Percentiles rank a stretch among this genome's conserved stretches.
Conservation (phyloP, 768 basidiomycete genomes). For the Arthromyces matolae region DNA sequence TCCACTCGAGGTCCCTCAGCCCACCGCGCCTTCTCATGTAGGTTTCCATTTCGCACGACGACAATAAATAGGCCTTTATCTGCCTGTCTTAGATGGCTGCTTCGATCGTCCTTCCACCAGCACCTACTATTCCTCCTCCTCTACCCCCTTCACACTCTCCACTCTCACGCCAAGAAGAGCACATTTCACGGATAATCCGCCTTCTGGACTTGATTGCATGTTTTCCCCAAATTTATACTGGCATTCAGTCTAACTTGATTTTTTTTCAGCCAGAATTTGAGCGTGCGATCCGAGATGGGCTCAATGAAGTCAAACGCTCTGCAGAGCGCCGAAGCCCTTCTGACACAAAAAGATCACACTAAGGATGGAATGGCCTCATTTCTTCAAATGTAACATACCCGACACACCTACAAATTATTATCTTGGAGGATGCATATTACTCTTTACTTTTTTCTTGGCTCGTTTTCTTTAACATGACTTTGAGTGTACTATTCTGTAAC, state of each 20-base stretch:
- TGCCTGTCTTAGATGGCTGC: too few relatives aligned
- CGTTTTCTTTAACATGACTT: not conserved
- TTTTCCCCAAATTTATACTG: not conserved
- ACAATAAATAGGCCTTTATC: too few relatives aligned
- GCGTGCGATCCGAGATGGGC: conserved; percentile 1
- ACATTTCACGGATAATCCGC: not conserved
- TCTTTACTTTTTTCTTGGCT: not conserved
- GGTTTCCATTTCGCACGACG: not conserved
- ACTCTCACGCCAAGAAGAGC: not conserved
- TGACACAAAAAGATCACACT: not conserved
- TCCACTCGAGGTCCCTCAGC: not conserved
- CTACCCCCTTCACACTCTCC: not conserved
- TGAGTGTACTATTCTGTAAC: not conserved
- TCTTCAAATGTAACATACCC: not conserved
- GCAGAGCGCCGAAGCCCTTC: not conserved
- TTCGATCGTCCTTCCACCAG: not conserved
- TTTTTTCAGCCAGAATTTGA: conserved; percentile 2
- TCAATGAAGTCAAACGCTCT: not conserved
- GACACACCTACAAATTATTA: not conserved
- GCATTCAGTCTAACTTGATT: not conserved
- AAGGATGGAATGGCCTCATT: too few relatives aligned
- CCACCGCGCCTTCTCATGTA: not conserved
- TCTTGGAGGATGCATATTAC: not conserved
- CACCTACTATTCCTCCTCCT: not conserved
- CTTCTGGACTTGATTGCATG: conserved; percentile 4